phyloP scores from a whole-genome alignment of 1,284 basidiomycete genomes.

The Pseudozyma pruni region DNA sequence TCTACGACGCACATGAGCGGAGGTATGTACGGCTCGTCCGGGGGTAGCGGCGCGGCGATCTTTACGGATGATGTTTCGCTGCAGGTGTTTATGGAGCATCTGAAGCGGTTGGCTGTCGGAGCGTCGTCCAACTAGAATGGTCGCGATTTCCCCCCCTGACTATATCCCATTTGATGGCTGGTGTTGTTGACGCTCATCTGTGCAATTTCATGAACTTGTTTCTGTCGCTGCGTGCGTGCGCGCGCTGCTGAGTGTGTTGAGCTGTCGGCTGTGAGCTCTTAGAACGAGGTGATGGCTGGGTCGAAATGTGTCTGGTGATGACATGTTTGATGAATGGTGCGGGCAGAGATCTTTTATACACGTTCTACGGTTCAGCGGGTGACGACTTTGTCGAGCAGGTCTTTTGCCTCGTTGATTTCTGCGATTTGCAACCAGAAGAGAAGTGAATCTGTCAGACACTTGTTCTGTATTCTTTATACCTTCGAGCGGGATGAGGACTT shows the following conservation, averaged over 20 bases:
- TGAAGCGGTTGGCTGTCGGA: conserved; percentile 67
- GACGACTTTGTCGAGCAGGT: conserved; percentile 61
- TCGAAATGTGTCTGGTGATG: background rate
- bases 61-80: conserved; percentile 92
- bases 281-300: too few species aligned
- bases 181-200: background rate
- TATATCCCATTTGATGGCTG: too few species aligned
- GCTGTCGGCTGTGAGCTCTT: too few species aligned
- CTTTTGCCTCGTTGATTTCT: conserved; percentile 68
- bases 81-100: conserved; percentile 70
- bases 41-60: conserved; percentile 81
- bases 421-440: background rate
- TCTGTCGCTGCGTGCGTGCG: background rate
- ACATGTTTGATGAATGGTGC: conserved; percentile 7
- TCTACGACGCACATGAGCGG: conserved; percentile 96
- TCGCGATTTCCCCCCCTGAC: too few species aligned
- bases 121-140: conserved; percentile 55
- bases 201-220: background rate
- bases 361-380: conserved; percentile 37
- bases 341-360: conserved; percentile 1
- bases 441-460: background rate
- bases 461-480: too few species aligned
- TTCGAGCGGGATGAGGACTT: conserved; percentile 20
- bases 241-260: too few species aligned
- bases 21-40: conserved; percentile 70